A percentile compares a stretch with the other conserved stretches of the same genome.
Evolutionary conservation across 257 asterid species (phyloP).

Genomic region (Forsythia suspensa): DNA sequence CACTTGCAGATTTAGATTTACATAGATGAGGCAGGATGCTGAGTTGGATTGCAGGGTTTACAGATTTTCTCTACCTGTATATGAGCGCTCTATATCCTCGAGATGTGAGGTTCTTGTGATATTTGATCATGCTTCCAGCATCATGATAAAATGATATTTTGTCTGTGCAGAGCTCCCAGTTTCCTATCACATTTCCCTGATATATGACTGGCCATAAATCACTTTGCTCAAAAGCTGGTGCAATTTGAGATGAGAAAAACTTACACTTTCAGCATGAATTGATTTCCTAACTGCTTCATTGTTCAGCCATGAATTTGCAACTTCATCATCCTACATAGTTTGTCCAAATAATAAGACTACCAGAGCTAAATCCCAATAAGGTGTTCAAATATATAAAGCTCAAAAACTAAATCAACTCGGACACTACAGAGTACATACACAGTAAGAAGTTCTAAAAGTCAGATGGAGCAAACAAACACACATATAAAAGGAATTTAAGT

Average conservation of each 20-base stretch:
- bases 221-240: conserved; percentile 9
- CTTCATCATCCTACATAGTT: conserved; percentile 69
- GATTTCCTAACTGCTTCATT: conserved; percentile 79
- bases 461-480: background rate
- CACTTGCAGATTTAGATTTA: background rate
- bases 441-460: background rate
- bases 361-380: background rate
- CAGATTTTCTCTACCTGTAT: conserved; percentile 45
- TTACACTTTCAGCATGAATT: conserved; percentile 80
- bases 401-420: background rate
- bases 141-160: conserved; percentile 61
- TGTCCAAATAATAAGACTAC: conserved; percentile 7
- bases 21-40: background rate
- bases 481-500: background rate
- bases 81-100: conserved; percentile 87
- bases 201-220: conserved; percentile 10
- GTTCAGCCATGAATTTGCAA: conserved; percentile 82
- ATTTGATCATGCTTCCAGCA: conserved; percentile 93
- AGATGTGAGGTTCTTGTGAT: conserved; percentile 80
- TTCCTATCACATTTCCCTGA: conserved; percentile 51
- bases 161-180: conserved; percentile 75
- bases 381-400: background rate
- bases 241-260: conserved; percentile 28
- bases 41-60: background rate
- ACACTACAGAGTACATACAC: background rate